Evolutionary conservation across 441 rosid species (phyloP), one percentile per base, ranked within the genome.

Genomic region (Raphanus hybrid): DNA sequence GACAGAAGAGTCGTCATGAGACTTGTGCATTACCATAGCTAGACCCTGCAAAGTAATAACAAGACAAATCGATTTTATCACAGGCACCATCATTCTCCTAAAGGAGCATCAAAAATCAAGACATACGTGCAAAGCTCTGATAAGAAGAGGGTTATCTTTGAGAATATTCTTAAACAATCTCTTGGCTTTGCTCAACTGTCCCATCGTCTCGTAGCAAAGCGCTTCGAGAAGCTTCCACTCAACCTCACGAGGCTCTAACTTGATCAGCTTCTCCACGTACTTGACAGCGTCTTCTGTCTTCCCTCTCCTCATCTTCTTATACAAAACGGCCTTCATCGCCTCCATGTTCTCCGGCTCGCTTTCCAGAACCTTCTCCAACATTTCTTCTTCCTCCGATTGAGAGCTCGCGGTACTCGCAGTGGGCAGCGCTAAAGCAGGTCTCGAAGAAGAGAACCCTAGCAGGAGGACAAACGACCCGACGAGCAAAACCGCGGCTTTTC

Each of bases 181-280:
- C 78, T 88, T 91, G 8, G 99, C 91, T 52, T 74, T 84, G 64
- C 87, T 85, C 63, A 95, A 76, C 66, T 90, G 80, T 52, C 94
- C 97, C 93, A 90, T 81, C 62, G 85, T 83, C 78, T 95, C 98
- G 71, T 89, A 89, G 70, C 96, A 95, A 76, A 95, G 86, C 15
- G 97, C 98, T 86, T 90, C 86, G 76, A 95, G 75, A 43, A 95
- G 92, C 89, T 88, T 95, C 99, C 97, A 95, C 63, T 95, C 99
- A 9, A 90, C 87, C 75, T 91, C 97, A 45, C 79, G 48, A 12
- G 94, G 96, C 78, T 89, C 93, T 16, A 84, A 79, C 16, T 83
- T 84, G 54, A 88, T 87, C 76, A 95, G 80, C 72, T 79, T 89
- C 84, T 87, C 85, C 73, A 92, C 90, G 75, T 70, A 88, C 59